A percentile compares a stretch with the other conserved stretches of the same genome.
Evolutionary conservation across 1,139 yeast species (phyloP).

Genomic region (Candida labiduridarum): DNA sequence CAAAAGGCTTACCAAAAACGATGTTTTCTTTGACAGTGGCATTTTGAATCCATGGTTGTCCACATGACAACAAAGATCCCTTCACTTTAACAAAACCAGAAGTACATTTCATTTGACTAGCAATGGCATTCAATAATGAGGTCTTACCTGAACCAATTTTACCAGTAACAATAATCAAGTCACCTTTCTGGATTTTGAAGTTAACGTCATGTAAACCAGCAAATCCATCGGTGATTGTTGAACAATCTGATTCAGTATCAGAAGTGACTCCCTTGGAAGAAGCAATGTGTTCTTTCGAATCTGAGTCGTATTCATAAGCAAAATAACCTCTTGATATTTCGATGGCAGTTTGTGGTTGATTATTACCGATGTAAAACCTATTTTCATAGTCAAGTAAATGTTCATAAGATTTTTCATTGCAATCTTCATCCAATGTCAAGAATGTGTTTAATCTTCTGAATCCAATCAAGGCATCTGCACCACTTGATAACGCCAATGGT

Average conservation of each 20-base stretch:
- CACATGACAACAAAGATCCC: slow-evolving; percentile 34
- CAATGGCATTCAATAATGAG: slow-evolving; percentile 38
- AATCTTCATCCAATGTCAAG: slow-evolving; percentile 41
- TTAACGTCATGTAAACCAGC: slow-evolving; percentile 35
- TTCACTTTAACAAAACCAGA: slow-evolving; percentile 29
- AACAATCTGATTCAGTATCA: slow-evolving; percentile 5
- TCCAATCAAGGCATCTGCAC: slow-evolving; percentile 57
- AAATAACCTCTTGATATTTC: slow-evolving; percentile 36
- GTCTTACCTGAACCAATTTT: slow-evolving; percentile 46
- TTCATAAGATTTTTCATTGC: slow-evolving; percentile 23
- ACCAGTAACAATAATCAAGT: slow-evolving; percentile 44
- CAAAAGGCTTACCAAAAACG: slow-evolving; percentile 37
- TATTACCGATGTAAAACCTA: slow-evolving; percentile 21
- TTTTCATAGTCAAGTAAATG: slow-evolving; percentile 19
- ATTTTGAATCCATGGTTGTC: slow-evolving; percentile 49
- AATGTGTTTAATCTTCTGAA: slow-evolving; percentile 48
- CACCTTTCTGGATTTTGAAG: slow-evolving; percentile 29
- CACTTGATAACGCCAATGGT: slow-evolving; percentile 57
- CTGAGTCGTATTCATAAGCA: slow-evolving; percentile 27
- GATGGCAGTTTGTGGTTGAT: slow-evolving; percentile 17
- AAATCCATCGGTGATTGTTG: slow-evolving; percentile 18
- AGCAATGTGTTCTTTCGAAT: slow-evolving; percentile 16
- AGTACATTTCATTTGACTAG: slow-evolving; percentile 38
- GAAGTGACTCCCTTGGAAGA: slow-evolving; percentile 2
- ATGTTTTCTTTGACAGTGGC: slow-evolving; percentile 48